These are phyloP conservation scores for Russula brevipes DNA, from an alignment of 768 basidiomycete species.

Conservation along the genomic window DNA sequence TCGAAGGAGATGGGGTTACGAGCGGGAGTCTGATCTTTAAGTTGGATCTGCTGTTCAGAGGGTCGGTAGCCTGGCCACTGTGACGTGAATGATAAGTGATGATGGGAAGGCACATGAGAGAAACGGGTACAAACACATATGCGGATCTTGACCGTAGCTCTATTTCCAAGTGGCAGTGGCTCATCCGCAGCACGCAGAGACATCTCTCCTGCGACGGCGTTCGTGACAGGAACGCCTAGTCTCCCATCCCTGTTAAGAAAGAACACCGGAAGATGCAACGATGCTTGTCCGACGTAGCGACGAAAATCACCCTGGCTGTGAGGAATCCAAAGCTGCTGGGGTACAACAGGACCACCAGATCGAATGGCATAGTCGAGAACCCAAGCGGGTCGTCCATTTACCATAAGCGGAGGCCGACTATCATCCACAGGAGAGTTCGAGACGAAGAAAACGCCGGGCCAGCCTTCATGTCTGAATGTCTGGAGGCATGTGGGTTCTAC, in stretches of 20 bases:
- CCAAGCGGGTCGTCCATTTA: background rate
- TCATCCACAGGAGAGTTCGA: background rate
- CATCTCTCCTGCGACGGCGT: slow-evolving; percentile 13
- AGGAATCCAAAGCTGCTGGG: slow-evolving; percentile 20
- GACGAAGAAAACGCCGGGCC: slow-evolving; percentile 1
- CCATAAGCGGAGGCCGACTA: background rate
- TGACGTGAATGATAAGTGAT: background rate
- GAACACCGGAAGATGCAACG: slow-evolving; percentile 12
- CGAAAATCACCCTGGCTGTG: slow-evolving; percentile 11
- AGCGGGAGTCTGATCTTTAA: background rate
- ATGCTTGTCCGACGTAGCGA: slow-evolving; percentile 13
- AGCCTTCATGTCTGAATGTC: background rate
- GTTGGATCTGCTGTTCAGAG: slow-evolving; percentile 14
- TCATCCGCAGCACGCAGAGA: background rate
- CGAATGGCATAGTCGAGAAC: slow-evolving; percentile 12
- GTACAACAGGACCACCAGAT: slow-evolving; percentile 15
- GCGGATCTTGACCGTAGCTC: slow-evolving; percentile 7
- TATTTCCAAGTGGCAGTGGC: slow-evolving; percentile 1
- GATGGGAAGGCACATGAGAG: background rate
- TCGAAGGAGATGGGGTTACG: slow-evolving; percentile 2
- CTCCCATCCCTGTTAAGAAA: slow-evolving; percentile 9
- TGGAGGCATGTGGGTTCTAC: background rate
- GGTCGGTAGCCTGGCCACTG: slow-evolving; percentile 20
- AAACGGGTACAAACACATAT: slow-evolving; percentile 1
- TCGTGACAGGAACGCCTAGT: slow-evolving; percentile 12